phyloP scores from a whole-genome alignment of 1,139 yeast genomes.

The Geotrichum citri-aurantii region DNA sequence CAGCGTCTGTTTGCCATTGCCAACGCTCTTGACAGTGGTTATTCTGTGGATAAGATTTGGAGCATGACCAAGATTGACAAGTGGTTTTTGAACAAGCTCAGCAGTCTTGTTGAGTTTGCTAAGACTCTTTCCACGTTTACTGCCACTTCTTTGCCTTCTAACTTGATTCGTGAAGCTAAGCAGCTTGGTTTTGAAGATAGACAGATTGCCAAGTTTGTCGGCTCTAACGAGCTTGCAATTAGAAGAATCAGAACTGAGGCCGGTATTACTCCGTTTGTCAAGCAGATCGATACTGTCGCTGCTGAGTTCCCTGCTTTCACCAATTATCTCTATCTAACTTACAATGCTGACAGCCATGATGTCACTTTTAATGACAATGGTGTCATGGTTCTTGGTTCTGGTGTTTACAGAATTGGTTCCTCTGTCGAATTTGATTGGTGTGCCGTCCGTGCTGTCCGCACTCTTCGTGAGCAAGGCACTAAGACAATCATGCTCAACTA shows the following conservation, averaged over 20 bases:
- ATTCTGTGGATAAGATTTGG: slow-evolving; percentile 86
- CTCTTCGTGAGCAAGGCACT: slow-evolving; percentile 79
- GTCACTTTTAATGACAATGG: slow-evolving; percentile 84
- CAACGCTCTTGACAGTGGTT: slow-evolving; percentile 78
- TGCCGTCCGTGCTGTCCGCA: slow-evolving; percentile 95
- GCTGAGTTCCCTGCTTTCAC: slow-evolving; percentile 99
- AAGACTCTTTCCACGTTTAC: slow-evolving; percentile 56
- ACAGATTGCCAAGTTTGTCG: slow-evolving; percentile 77
- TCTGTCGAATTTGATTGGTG: slow-evolving; percentile 99
- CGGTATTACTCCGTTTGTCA: slow-evolving; percentile 87
- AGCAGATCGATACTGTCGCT: slow-evolving; percentile 94
- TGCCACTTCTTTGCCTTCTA: slow-evolving; percentile 50
- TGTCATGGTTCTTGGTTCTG: slow-evolving; percentile 92
- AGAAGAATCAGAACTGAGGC: slow-evolving; percentile 41
- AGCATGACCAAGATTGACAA: slow-evolving; percentile 87
- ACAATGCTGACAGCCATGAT: slow-evolving; percentile 85
- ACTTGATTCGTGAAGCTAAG: slow-evolving; percentile 76
- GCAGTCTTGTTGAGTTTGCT: slow-evolving; percentile 65
- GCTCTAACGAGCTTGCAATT: slow-evolving; percentile 66
- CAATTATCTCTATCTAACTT: slow-evolving; percentile 91
- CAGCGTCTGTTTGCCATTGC: slow-evolving; percentile 96
- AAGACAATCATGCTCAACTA: slow-evolving; percentile 95
- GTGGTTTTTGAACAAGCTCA: slow-evolving; percentile 90
- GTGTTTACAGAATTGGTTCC: slow-evolving; percentile 97
- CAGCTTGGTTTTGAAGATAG: slow-evolving; percentile 92